Base-by-base conservation (phyloP, 2,329 filamentous ascomycete species). In the Venturia aucupariae region DNA sequence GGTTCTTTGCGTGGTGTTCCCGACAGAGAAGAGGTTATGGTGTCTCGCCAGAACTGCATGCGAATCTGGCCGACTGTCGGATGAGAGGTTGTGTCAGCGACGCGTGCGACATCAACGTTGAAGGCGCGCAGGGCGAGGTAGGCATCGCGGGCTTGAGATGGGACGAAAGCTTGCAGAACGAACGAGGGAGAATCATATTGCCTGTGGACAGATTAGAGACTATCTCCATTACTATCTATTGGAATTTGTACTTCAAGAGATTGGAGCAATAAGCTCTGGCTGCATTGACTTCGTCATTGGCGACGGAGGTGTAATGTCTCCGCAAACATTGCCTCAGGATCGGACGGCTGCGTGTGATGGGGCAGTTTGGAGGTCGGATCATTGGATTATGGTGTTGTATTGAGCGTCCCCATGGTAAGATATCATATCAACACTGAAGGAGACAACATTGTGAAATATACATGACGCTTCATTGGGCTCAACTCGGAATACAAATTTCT, bases 31-130 rank as follows among this genome's bases (percentile, higher is more conserved):
- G 88, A 87, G 63, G 88, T 84, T 62, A 99, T 80, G 4, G 90
- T 86, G 70, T 97, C 92, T 61, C 90, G 86, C 90, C 94, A 97
- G 80, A 97, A 97, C 75, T 96, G 90, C 76, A 96, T 88, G 68
- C 94, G 91, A 82, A 97, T 86, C 62, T 87, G 82, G 61, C 91
- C 93, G 66, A 97, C 90, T 4, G 88, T 88, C n/a, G 90, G 86
- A 66, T 89, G 94, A 59, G 90, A 94, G 24, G 94, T 92, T 15
- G 90, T 86, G 76, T 97, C 93, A 65, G 94, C 91, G 67, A 97
- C 89, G 65, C 90, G 85, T 55, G 93, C 90, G 66, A 97, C 84
- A 75, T 97, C 93, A 71, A 97, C 84, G 73, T 99, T 99, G 75
- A 99, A 86, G 61, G 92, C 89, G 67, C 93, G 90, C 65, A 99